Evolutionary conservation across 176 grass and related monocot species (phyloP).

Genomic region (Musa beccarii): DNA sequence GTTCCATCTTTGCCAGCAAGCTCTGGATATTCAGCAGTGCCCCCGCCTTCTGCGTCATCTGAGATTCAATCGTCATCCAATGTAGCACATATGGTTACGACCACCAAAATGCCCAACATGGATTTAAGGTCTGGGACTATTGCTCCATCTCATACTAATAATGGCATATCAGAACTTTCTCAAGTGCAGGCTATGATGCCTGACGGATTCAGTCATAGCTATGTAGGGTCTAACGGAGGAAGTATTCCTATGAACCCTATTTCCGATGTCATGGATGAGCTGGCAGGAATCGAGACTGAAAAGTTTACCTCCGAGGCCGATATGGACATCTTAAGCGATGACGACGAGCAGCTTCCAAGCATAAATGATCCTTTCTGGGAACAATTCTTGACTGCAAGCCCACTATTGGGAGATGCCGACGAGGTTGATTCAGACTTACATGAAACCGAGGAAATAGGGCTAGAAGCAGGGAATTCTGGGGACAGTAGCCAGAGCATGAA

Average conservation of each 20-base stretch:
- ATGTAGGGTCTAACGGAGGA: not conserved
- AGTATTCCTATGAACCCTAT: not conserved
- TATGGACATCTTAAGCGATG: not conserved
- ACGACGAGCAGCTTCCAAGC: slow-evolving; percentile 46
- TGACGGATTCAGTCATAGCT: no score
- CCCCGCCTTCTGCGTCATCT: slow-evolving; percentile 36
- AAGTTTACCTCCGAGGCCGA: not conserved
- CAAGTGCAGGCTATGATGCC: not conserved
- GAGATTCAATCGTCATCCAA: slow-evolving; percentile 48
- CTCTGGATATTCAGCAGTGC: slow-evolving; percentile 55
- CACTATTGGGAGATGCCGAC: slow-evolving; percentile 39
- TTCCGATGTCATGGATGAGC: slow-evolving; percentile 1
- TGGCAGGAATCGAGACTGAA: not conserved
- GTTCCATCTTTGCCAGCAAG: slow-evolving; percentile 34
- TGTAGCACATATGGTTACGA: slow-evolving; percentile 9
- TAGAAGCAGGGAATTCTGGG: not conserved
- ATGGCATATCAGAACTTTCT: not conserved
- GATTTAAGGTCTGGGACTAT: slow-evolving; percentile 41
- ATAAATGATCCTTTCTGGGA: slow-evolving; percentile 97
- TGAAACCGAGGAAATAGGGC: slow-evolving; percentile 10
- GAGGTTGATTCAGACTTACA: slow-evolving; percentile 41
- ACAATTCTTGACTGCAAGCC: slow-evolving; percentile 60
- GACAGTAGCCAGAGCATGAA: slow-evolving; percentile 23
- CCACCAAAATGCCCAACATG: slow-evolving; percentile 32
- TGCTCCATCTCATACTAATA: not conserved